Evolutionary conservation across 2,329 filamentous ascomycete species (phyloP).

Genomic region (Fusarium sp.): DNA sequence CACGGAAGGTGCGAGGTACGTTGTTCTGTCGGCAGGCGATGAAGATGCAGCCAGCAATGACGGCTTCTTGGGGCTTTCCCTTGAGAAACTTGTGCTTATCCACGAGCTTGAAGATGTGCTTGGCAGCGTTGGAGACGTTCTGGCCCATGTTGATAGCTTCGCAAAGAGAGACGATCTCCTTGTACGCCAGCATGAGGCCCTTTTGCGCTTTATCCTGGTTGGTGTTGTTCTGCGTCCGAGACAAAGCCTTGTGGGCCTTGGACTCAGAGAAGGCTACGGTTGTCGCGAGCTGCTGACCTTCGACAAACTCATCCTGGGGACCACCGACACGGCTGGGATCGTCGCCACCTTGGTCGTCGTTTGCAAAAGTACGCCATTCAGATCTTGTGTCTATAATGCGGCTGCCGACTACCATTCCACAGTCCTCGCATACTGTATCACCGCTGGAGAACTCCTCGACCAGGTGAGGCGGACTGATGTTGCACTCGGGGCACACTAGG

Average conservation of each 20-base stretch:
- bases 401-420: slow-evolving; percentile 89
- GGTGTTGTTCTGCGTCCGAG: slow-evolving; percentile 88
- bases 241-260: slow-evolving; percentile 78
- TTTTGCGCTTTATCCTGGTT: slow-evolving; percentile 87
- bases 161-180: slow-evolving; percentile 88
- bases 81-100: slow-evolving; percentile 95
- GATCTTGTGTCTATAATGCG: slow-evolving; percentile 95
- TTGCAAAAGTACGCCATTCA: slow-evolving; percentile 99
- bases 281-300: slow-evolving; percentile 90
- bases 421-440: slow-evolving; percentile 93
- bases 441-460: slow-evolving; percentile 93
- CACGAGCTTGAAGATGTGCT: slow-evolving; percentile 94
- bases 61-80: slow-evolving; percentile 92
- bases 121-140: slow-evolving; percentile 87
- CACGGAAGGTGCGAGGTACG: slow-evolving; percentile 89
- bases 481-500: slow-evolving; percentile 90
- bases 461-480: slow-evolving; percentile 90
- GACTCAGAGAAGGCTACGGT: slow-evolving; percentile 87
- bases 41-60: slow-evolving; percentile 97
- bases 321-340: slow-evolving; percentile 99
- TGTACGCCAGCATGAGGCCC: slow-evolving; percentile 83
- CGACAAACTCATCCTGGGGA: slow-evolving; percentile 87
- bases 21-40: slow-evolving; percentile 93
- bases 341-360: slow-evolving; percentile 96
- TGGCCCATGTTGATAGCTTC: slow-evolving; percentile 86